Base-by-base conservation (phyloP, 179 eudicot genomes). In the Beta corolliflora region DNA sequence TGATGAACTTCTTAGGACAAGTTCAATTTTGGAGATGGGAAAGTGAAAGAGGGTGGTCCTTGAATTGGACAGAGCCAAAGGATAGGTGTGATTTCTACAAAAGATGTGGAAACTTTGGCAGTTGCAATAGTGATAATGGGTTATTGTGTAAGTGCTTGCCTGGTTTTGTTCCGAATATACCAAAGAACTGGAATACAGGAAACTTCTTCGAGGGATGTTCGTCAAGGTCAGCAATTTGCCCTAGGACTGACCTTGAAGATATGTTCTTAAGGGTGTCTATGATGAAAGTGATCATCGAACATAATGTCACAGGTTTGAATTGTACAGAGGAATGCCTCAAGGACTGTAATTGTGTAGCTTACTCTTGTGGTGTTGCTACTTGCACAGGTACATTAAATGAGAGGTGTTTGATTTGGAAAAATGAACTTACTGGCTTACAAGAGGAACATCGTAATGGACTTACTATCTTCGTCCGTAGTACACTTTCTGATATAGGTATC, bases 101-200 rank as follows among this genome's bases (percentile, higher is more conserved):
- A 15, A 12, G 9, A 0, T 89, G 91, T 79, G 89, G 90, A 4
- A 6, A 54, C 58, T 72, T 82, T 75, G 84, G 82, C 18, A 73
- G 75, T 59, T 89, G 89, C 68, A 80, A 82, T 73, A 75, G 66
- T 14, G 23, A 70, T 19, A 61, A 41, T 12, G 13, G 58, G 15
- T 29, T 66, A 23, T 15, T 45, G 19, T 88, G 91, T 69, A 73
- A 53, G 21, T 86, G 91, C 58, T 80, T 83, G 77, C 80, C 80
- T 5, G 91, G 88, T 4, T 85, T 81, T 53, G 9, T 3, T 5
- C 88, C 86, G 31, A 44, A 6, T 18, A 1, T 0, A 18, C 79
- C 56, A 6, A 11, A 65, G n/a, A 50, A 54, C 12, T 88, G 88
- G 90, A 70, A 36, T 11, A 19, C 56, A 7, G 56, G 46, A 41